Evolutionary conservation across 164 flowering plant species (phyloP), one percentile per base, ranked within the genome.

Genomic region (Aristolochia fimbriata): DNA sequence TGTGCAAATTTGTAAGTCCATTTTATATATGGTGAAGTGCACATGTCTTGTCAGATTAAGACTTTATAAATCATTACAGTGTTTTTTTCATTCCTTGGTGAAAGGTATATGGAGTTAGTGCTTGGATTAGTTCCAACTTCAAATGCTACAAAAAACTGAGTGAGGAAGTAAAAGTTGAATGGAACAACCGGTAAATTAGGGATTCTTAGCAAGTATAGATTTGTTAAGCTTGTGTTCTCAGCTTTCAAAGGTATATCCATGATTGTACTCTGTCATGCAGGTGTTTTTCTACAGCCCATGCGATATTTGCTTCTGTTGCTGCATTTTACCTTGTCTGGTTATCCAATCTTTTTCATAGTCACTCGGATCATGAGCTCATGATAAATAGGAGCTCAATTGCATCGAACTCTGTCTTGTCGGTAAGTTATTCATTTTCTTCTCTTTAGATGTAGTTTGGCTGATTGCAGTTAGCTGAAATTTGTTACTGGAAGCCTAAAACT

Each of bases 201-300:
- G 22, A 7, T 22, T 50, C 1, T n/a, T 50, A 50, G 53, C 53
- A 19, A 16, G 53, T 16, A 22, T n/a, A 50, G 2, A n/a, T 50
- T 10, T 50, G 21, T n/a, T 50, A 8, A 22, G 12, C 15, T 52
- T 23, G 17, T 31, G 11, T 37, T 37, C 1, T 10, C 4, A 37
- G 10, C 43, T 37, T 52, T 15, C 12, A 52, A 22, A 22, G 27
- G 27, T 14, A 20, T 20, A 10, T 11, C 23, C 15, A 13, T 52
- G 12, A 12, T 52, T 23, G 15, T 52, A 23, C 59, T 53, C 59
- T 54, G 17, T 67, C n/a, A 1, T 51, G 6, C 83, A 85, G 87
- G 74, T 87, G 87, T 12, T 81, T 85, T 70, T 85, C 91, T 31
- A 82, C 91, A 51, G 68, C 81, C 60, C 91, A 85, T 71, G 87